Conservation (phyloP, 139 green algal genomes). For the Auxenochlorella protothecoides region DNA sequence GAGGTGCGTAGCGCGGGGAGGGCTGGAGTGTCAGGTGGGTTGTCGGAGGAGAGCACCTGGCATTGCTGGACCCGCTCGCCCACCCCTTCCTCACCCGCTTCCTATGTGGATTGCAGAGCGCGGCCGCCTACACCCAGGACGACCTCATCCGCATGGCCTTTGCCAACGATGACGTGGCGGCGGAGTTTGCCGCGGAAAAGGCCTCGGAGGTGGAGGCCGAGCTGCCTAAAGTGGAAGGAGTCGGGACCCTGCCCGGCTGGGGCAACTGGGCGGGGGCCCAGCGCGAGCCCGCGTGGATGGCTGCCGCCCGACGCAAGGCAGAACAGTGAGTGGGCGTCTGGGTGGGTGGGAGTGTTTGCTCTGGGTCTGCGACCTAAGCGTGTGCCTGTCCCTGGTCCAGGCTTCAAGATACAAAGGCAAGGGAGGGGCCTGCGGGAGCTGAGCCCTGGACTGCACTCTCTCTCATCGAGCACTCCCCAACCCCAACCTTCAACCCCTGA, state of each 20-base stretch:
- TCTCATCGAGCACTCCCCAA: too few relatives aligned
- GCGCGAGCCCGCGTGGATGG: conserved; percentile 63
- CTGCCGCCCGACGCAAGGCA: conserved; percentile 47
- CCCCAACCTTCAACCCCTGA: not conserved
- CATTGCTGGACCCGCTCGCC: not conserved
- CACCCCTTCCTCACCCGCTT: not conserved
- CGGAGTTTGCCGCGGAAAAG: conserved; percentile 84
- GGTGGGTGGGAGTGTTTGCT: conserved; percentile 1
- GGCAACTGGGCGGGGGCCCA: conserved; percentile 70
- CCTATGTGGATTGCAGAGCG: too few relatives aligned
- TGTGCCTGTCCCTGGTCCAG: too few relatives aligned
- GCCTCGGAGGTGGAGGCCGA: conserved; percentile 66
- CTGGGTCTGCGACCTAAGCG: not conserved
- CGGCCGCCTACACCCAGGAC: conserved; percentile 24
- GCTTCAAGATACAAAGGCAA: too few relatives aligned
- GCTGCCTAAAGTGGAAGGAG: conserved; percentile 39
- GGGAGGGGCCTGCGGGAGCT: too few relatives aligned
- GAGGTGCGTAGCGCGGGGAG: too few relatives aligned
- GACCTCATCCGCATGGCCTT: conserved; percentile 58
- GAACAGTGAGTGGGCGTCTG: conserved; percentile 27
- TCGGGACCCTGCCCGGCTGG: conserved; percentile 75
- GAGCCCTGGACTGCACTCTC: too few relatives aligned
- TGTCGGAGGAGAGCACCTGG: too few relatives aligned
- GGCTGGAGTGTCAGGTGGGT: too few relatives aligned
- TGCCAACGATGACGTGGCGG: conserved; percentile 84